Base-by-base conservation (phyloP, 2,329 filamentous ascomycete species). In the Claviceps fusiformis region DNA sequence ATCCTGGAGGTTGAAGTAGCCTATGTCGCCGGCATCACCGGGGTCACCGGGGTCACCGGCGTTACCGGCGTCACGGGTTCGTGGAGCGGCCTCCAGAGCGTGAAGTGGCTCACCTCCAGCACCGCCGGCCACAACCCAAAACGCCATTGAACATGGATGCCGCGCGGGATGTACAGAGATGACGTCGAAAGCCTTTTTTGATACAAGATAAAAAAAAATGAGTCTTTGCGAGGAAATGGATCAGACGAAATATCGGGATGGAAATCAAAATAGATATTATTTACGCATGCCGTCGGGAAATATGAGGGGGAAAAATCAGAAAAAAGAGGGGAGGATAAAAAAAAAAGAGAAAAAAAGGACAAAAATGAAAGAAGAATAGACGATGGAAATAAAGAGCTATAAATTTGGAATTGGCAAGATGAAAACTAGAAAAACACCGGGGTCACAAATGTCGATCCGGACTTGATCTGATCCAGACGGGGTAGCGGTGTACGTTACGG, bases 61-160 rank as follows among this genome's bases (percentile, higher is more conserved):
- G 15, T 8, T 11, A 19, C 9, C 29, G 19, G n/a, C 33, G n/a
- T 39, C 33, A 19, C 47, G 31, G n/a, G 17, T 2, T 8, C 39
- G 29, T 46, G 8, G 47, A 53, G 46, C 51, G 49, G 55, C 57
- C 54, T 55, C 58, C 48, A 60, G 60, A 61, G 61, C 60, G 60
- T 48, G 55, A 54, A 62, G 62, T 59, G 64, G 59, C 59, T 60
- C 61, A 62, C 59, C 63, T 53, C 50, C 63, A 41, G 29, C 17
- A 24, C 45, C 53, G 58, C 65, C 60, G 64, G 67, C 65, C 60
- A 65, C 67, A 58, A 70, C 67, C 71, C 66, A 71, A 64, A 66
- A 72, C 63, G 64, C 67, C 68, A 69, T 72, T 61, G 68, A 66
- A 66, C 69, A 71, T 67, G 63, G 29, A 44, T 27, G 29, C 53